Conservation (phyloP, 1,139 yeast species). For the Saccharomyces pastorianus region DNA sequence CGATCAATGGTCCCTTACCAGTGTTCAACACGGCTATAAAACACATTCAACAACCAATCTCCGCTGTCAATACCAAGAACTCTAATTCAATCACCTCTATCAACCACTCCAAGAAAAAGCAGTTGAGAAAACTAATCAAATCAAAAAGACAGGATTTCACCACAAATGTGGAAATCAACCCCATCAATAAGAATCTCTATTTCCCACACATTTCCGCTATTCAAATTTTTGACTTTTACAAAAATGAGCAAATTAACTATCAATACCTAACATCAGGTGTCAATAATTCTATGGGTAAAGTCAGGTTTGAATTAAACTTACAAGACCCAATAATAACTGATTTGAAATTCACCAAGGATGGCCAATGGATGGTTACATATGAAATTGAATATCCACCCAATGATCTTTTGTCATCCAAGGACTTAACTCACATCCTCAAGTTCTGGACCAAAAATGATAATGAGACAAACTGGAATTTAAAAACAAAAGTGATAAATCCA, state of each 20-base stretch:
- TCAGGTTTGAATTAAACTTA: slow-evolving; percentile 60
- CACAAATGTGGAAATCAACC: slow-evolving; percentile 54
- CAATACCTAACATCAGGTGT: slow-evolving; percentile 70
- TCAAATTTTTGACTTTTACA: slow-evolving; percentile 66
- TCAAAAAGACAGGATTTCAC: slow-evolving; percentile 48
- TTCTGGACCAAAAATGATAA: slow-evolving; percentile 58
- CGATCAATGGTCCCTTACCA: slow-evolving; percentile 70
- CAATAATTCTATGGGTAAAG: slow-evolving; percentile 67
- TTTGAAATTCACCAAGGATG: slow-evolving; percentile 59
- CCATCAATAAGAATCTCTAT: slow-evolving; percentile 57
- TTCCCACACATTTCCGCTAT: slow-evolving; percentile 66
- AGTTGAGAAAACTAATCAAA: slow-evolving; percentile 32
- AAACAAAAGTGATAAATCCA: slow-evolving; percentile 77
- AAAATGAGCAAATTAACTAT: slow-evolving; percentile 65
- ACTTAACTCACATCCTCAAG: slow-evolving; percentile 63
- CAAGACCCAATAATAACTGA: slow-evolving; percentile 63
- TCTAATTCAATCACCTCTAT: slow-evolving; percentile 20
- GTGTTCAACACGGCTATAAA: slow-evolving; percentile 37
- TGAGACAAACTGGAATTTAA: slow-evolving; percentile 55
- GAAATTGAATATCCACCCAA: slow-evolving; percentile 66
- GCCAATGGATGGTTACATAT: slow-evolving; percentile 85
- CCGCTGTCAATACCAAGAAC: slow-evolving; percentile 24
- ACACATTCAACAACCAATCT: slow-evolving; percentile 25
- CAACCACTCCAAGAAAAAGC: slow-evolving; percentile 26
- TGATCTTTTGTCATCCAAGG: slow-evolving; percentile 59